A percentile compares a stretch with the other conserved stretches of the same genome.
Evolutionary conservation across 495 filamentous ascomycete species (phyloP).

Genomic region (Usnea hakonensis): DNA sequence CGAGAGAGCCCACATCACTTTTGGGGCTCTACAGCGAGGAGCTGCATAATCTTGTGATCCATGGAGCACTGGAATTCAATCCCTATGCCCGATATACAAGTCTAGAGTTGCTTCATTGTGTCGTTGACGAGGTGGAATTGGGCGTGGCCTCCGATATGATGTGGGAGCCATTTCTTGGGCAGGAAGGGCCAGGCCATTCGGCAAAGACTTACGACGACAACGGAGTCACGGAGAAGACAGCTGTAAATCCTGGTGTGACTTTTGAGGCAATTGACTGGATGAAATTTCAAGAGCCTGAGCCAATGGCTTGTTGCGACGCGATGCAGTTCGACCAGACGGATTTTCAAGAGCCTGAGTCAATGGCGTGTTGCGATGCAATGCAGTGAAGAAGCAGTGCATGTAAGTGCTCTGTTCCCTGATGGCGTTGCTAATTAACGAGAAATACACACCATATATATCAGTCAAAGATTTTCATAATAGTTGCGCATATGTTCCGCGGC

Average conservation of each 20-base stretch:
- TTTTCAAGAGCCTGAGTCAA: neutral
- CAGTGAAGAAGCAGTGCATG: neutral
- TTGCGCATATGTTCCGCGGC: too few species aligned
- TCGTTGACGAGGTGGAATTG: neutral
- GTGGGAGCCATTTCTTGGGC: neutral
- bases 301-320: neutral
- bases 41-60: slow-evolving; percentile 4
- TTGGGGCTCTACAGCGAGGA: neutral
- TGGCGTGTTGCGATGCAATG: neutral
- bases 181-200: neutral
- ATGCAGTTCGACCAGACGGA: too few species aligned
- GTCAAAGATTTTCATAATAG: too few species aligned
- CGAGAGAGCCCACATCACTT: slow-evolving; percentile 1
- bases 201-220: slow-evolving; percentile 7
- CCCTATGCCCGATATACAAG: neutral
- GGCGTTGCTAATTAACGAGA: too few species aligned
- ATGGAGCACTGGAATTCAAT: neutral
- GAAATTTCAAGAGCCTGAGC: neutral
- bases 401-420: neutral
- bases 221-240: neutral
- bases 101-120: neutral
- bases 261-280: neutral
- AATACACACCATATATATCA: too few species aligned
- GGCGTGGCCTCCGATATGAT: neutral
- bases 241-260: neutral